phyloP scores from a whole-genome alignment of 257 asterid genomes.

The Thymus mandschuricus region DNA sequence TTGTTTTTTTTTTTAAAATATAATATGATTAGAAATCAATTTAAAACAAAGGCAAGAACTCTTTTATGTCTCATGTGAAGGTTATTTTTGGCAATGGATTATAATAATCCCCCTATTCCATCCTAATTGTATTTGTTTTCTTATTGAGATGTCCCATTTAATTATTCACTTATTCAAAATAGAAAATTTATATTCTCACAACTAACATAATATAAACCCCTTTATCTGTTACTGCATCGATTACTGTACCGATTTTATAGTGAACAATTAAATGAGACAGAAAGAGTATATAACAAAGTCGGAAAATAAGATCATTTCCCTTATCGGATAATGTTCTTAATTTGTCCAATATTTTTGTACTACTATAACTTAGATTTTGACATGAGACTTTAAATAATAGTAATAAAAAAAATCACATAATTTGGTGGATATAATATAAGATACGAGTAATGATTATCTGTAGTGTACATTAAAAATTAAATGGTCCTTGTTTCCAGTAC shows the following conservation, averaged over 20 bases:
- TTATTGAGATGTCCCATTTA: no score
- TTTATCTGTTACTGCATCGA: no score
- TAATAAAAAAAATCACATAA: neutral
- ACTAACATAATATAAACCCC: no score
- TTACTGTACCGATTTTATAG: no score
- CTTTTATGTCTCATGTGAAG: neutral
- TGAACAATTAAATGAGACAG: no score
- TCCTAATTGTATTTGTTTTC: no score
- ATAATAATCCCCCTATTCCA: no score
- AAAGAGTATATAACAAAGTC: neutral
- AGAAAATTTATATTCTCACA: no score
- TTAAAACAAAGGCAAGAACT: neutral
- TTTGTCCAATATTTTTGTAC: neutral
- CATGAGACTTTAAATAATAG: neutral
- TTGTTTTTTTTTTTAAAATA: no score
- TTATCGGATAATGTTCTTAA: neutral
- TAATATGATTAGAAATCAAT: neutral
- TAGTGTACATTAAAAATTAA: neutral
- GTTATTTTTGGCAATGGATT: neutral
- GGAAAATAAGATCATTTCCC: neutral
- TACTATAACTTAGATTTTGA: neutral
- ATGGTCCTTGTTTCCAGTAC: neutral
- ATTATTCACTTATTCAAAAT: no score
- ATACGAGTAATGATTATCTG: neutral
- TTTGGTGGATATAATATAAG: neutral